Conservation (phyloP, 306 rosid genomes). For the Medicago ruthenica region DNA sequence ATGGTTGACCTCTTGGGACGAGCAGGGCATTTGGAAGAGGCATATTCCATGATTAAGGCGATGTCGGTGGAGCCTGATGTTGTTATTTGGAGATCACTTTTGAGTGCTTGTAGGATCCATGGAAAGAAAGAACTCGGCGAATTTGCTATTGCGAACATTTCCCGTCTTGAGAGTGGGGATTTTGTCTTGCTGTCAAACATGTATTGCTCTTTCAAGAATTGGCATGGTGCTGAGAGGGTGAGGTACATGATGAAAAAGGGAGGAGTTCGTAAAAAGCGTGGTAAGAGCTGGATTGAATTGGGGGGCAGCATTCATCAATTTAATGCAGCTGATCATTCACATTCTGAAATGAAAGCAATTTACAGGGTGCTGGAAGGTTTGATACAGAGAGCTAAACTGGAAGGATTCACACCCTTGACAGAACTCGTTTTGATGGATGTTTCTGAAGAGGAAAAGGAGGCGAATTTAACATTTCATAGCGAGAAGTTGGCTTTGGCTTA, state of each 20-base stretch:
- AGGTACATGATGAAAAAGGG: conserved; percentile 58
- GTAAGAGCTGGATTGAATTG: conserved; percentile 75
- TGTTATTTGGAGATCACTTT: conserved; percentile 73
- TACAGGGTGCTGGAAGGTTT: conserved; percentile 65
- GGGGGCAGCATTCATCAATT: conserved; percentile 59
- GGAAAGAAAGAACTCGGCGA: conserved; percentile 64
- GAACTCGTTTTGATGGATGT: conserved; percentile 83
- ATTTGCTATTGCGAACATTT: conserved; percentile 64
- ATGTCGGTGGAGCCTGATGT: conserved; percentile 77
- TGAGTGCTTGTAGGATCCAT: conserved; percentile 69
- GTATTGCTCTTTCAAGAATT: conserved; percentile 69
- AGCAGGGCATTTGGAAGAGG: conserved; percentile 69
- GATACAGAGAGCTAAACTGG: conserved; percentile 52
- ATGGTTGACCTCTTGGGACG: conserved; percentile 79
- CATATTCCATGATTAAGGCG: conserved; percentile 52
- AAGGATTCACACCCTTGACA: conserved; percentile 65
- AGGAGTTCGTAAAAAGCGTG: conserved; percentile 64
- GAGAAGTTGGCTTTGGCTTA: conserved; percentile 81
- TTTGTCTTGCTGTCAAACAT: conserved; percentile 72
- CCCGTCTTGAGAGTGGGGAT: conserved; percentile 66
- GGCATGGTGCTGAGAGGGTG: conserved; percentile 72
- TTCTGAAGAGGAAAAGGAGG: conserved; percentile 81
- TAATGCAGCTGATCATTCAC: conserved; percentile 66
- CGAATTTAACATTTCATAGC: conserved; percentile 58
- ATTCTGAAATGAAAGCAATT: conserved; percentile 61